Base-by-base conservation (phyloP, 106 monocot genomes). In the Ottelia alismoides region DNA sequence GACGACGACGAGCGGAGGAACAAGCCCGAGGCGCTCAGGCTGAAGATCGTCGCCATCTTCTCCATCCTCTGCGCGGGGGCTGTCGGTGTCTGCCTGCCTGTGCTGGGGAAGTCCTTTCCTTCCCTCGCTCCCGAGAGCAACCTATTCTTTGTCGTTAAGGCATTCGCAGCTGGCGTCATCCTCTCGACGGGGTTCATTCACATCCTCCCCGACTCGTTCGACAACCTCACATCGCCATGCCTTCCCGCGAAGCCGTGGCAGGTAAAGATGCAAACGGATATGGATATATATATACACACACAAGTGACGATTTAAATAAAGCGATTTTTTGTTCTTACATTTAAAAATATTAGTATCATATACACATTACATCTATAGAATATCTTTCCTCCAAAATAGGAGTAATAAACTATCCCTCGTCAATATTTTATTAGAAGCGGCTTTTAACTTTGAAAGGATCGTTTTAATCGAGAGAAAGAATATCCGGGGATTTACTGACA, bases 231-330 rank as follows among this genome's bases (percentile, higher is more conserved):
- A 3, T 53, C 52, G 52, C 56, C 68, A 18, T 78, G 78, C 56
- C 55, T 78, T 2, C 35, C 43, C 16, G 40, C 22, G 25, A 28
- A 28, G 2, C 69, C 74, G 2, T 78, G 78, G 78, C 50, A 51
- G n/a, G n/a, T n/a, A n/a, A n/a, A n/a, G n/a, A n/a, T n/a, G n/a
- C n/a, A n/a, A n/a, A n/a, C n/a, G n/a, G n/a, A n/a, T n/a, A n/a
- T n/a, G n/a, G n/a, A n/a, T n/a, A n/a, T n/a, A n/a, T n/a, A n/a
- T n/a, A n/a, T n/a, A n/a, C n/a, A n/a, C n/a, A n/a, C n/a, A n/a
- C n/a, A n/a, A n/a, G n/a, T n/a, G n/a, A n/a, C n/a, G n/a, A n/a
- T n/a, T n/a, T n/a, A n/a, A n/a, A n/a, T n/a, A n/a, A n/a, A n/a
- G n/a, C n/a, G n/a, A n/a, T n/a, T n/a, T n/a, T n/a, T n/a, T n/a